Evolutionary conservation across 495 filamentous ascomycete genomes (phyloP), one percentile per base, ranked within the genome.

Genomic region (Aspergillus sclerotioniger): DNA sequence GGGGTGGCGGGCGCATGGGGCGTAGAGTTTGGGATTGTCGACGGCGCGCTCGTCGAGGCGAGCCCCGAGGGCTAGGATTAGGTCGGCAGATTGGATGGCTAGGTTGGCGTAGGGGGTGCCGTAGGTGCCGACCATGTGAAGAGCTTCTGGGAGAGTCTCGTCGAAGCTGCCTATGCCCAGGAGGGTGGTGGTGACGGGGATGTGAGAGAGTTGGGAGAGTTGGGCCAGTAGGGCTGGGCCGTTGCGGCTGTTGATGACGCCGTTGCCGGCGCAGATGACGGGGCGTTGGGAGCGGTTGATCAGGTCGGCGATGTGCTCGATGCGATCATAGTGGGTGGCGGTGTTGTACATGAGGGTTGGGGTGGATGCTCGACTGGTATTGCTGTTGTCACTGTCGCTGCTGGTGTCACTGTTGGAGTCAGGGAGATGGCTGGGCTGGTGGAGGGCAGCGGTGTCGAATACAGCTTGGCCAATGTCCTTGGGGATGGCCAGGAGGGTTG

Each of bases 111-210:
- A 86, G 7, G 82, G 80, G 1, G 84, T 84, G 16, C 84, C 84
- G 70, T 87, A 84, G 82, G 84, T 86, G 51, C 84, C 84, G 0
- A 87, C 73, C 84, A 86, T 87, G 63, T 86, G 83, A 28, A 86
- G 72, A 47, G 83, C 74, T 70, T 83, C 82, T 15, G 79, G 74
- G 61, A 84, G 78, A 29, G 82, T 63, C 66, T 87, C 84, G 54
- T 86, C 83, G 53, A 81, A 87, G 25, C 69, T 80, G 51, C 84
- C 84, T 6, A 87, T 72, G 53, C 84, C 84, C 56, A 92, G 90
- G 8, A 87, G 74, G 16, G 84, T 87, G 20, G 84, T 87, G 8
- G 84, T 85, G 28, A 87, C 84, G 13, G 84, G 84, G 53, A 87
- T 85, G 46, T 65, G 68, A 13, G 79, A 76, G 67, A 83, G 85